Base-by-base conservation (phyloP, 148 eudicot species). In the Pouteria glomerata region DNA sequence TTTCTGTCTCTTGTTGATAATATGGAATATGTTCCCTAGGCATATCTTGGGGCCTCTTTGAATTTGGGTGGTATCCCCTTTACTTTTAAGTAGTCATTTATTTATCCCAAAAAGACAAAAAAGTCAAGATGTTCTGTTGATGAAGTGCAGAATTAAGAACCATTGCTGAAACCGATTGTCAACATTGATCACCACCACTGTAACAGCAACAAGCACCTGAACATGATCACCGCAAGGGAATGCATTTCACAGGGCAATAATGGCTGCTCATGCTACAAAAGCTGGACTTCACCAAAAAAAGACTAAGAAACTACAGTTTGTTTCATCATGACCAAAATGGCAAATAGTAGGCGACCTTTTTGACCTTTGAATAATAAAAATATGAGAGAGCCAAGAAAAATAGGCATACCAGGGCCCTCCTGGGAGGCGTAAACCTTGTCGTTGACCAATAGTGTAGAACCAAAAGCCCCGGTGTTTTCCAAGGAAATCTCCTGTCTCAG, bases 401-500 rank as follows among this genome's bases (percentile, higher is more conserved):
- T 58, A n/a, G n/a, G n/a, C n/a, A 66, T 88, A 95, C 98, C 98
- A 95, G 73, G 98, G 97, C 37, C 98, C 98, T 55, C 98, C 98
- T 62, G 98, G 87, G 77, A 95, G 97, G 45, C 89, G 87, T 64
- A 95, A 80, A 65, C 98, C 98, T 83, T 95, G 98, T 30, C 98
- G 93, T 82, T 95, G 98, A 69, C 98, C 98, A 76, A 89, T 88
- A 19, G 98, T 95, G 73, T 95, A 86, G 77, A 95, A 95, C 97
- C 98, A 95, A 81, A 95, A 91, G 39, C 98, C 98, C 60, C 87
- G 84, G 63, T 95, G 98, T 45, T 76, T 83, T 47, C 98, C 98
- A 50, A 95, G 87, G 61, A 88, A 89, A 80, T 95, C 96, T 59
- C 97, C 96, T 8, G 91, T 86, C 79, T 91, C 97, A n/a, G 98